A percentile compares a stretch with the other conserved stretches of the same genome.
Conservation (phyloP, 2,329 filamentous ascomycete genomes). For the Colletotrichum sansevieriae region DNA sequence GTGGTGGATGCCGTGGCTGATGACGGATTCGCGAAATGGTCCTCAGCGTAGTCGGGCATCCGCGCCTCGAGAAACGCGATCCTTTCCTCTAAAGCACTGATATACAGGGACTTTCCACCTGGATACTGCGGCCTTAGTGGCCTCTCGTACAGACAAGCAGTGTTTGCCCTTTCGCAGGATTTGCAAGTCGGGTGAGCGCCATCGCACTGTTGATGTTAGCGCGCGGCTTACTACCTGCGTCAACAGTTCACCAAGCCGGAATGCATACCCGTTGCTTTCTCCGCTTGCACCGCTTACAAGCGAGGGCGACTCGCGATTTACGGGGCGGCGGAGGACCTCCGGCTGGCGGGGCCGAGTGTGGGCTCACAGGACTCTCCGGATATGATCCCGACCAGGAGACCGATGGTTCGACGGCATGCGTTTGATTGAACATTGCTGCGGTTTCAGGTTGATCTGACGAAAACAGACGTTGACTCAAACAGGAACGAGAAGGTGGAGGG, state of each 20-base stretch:
- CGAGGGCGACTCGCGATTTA: conserved; percentile 45
- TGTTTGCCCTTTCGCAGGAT: conserved; percentile 44
- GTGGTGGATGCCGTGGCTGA: background rate
- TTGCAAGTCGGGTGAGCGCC: conserved; percentile 46
- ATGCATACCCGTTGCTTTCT: conserved; percentile 45
- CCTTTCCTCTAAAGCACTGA: conserved; percentile 47
- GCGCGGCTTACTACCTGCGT: no score
- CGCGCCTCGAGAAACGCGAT: conserved; percentile 48
- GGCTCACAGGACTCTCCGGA: conserved; percentile 37
- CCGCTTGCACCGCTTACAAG: conserved; percentile 47
- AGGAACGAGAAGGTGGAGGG: background rate
- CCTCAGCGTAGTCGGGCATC: conserved; percentile 46
- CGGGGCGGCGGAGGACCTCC: conserved; percentile 27
- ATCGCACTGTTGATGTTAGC: conserved; percentile 42
- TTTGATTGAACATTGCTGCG: conserved; percentile 22
- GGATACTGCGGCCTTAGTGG: conserved; percentile 46
- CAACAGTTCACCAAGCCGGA: background rate
- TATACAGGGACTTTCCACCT: conserved; percentile 47
- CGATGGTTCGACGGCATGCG: background rate
- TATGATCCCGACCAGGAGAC: conserved; percentile 7
- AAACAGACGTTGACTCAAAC: background rate
- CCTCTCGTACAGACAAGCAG: conserved; percentile 45
- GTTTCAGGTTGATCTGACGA: background rate
- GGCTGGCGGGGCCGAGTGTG: conserved; percentile 13
- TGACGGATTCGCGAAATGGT: conserved; percentile 42